Base-by-base conservation (phyloP, 2,329 filamentous ascomycete species). In the Emmonsia crescens region DNA sequence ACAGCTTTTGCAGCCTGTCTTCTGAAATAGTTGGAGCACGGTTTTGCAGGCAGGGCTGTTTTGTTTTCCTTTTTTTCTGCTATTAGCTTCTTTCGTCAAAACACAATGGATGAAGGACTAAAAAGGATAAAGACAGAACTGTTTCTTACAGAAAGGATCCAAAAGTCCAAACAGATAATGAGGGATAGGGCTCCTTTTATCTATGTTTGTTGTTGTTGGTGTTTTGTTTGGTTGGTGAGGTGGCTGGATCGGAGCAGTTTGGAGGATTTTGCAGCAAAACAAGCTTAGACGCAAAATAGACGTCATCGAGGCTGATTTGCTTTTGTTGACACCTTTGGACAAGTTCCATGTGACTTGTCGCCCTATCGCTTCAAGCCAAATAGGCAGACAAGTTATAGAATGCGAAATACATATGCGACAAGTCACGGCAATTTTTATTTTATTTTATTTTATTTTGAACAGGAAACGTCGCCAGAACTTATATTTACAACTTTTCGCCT, bases 251-350 rank as follows among this genome's bases (percentile, higher is more conserved):
- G 57, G 27, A n/a, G 57, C 16, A 59, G 57, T 49, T 49, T 48
- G 21, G 57, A 19, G 33, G 8, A 27, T 49, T 49, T 59, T 19
- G 16, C 57, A 36, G 57, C 31, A 49, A 59, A 59, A 59, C 57
- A 59, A 59, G 57, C 38, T 51, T 44, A 29, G n/a, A 38, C 42
- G 48, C 21, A 29, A 48, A 58, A 57, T 40, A 61, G 60, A 61
- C 60, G 60, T 61, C 60, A 61, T 61, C 59, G 49, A 29, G 46
- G 40, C 40, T 19, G 6, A 49, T 33, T 52, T 9, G 29, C 27
- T 29, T 48, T 59, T 24, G 46, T 46, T 33, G 49, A 29, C 33
- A 54, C 9, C 2, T 38, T 31, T 19, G 29, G 52, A 10, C 44
- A 6, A 19, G 5, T 3, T 29, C 21, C 60, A 57, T 61, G 60